A percentile compares a stretch with the other conserved stretches of the same genome.
Evolutionary conservation across 192 early-diverging fungal genomes (phyloP).

Genomic region (Backusella macrospora): DNA sequence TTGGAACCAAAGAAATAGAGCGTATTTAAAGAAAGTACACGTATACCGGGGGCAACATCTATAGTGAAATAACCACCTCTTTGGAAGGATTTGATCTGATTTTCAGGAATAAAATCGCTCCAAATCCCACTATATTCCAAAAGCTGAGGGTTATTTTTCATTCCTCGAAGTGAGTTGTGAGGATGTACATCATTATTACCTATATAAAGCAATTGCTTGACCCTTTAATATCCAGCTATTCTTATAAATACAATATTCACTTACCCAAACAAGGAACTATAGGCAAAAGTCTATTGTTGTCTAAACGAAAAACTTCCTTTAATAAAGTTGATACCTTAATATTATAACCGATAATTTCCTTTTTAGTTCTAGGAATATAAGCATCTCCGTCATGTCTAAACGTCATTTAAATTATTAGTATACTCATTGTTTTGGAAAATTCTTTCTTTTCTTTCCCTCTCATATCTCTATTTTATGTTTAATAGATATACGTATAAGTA

Average conservation of each 20-base stretch:
- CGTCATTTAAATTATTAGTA: not conserved
- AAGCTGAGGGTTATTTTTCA: constrained; percentile 52
- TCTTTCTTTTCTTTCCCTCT: not conserved
- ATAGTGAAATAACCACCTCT: constrained; percentile 68
- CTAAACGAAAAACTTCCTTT: constrained; percentile 48
- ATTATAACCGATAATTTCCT: constrained; percentile 66
- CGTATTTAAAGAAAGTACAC: constrained; percentile 69
- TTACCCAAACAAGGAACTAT: constrained; percentile 54
- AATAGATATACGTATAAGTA: not conserved
- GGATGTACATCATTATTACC: constrained; percentile 78
- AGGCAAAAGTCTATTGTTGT: constrained; percentile 41
- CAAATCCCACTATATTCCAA: constrained; percentile 54
- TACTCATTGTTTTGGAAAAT: not conserved
- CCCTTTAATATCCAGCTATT: not conserved
- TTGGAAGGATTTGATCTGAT: constrained; percentile 63
- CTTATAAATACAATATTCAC: not conserved
- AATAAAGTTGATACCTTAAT: constrained; percentile 46
- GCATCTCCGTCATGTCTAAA: constrained; percentile 73
- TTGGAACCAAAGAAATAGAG: constrained; percentile 76
- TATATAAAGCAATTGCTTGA: not conserved
- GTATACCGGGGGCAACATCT: constrained; percentile 57
- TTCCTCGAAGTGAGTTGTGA: constrained; percentile 51
- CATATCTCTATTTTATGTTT: not conserved
- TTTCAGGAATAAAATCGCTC: constrained; percentile 60
- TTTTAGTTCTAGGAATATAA: constrained; percentile 58